These are phyloP conservation scores for Acacia melanoxylon DNA, from an alignment of 306 rosid genomes.

Conservation along the genomic window DNA sequence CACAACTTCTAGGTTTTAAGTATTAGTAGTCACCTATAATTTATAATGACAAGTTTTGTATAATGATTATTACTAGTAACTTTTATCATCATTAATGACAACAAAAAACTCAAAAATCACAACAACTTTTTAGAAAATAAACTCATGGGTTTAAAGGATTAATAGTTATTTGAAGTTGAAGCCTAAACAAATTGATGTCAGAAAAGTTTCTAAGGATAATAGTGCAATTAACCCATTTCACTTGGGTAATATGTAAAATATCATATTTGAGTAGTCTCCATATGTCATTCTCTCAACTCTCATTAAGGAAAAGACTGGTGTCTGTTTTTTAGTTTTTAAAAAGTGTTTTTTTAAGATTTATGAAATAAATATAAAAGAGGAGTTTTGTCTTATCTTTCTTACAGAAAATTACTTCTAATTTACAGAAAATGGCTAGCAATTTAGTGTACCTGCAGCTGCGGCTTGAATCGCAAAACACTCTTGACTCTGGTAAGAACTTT, in stretches of 20 bases:
- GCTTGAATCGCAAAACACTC: constrained; percentile 42
- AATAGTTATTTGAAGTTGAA: background rate
- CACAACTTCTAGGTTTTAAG: too few species aligned
- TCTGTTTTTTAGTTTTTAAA: too few species aligned
- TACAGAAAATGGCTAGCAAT: background rate
- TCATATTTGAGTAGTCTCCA: background rate
- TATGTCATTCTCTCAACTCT: background rate
- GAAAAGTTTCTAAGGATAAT: background rate
- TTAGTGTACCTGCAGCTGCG: constrained; percentile 55
- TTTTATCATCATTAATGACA: too few species aligned
- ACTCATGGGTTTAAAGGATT: background rate
- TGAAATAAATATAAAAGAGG: accelerated
- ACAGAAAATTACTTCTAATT: background rate
- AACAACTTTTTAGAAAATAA: background rate
- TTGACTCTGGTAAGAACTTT: constrained; percentile 49
- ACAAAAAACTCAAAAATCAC: too few species aligned
- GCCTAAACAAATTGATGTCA: background rate
- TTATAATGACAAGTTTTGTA: too few species aligned
- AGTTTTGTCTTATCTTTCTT: accelerated
- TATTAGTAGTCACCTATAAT: too few species aligned
- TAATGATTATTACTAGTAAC: too few species aligned
- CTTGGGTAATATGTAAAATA: too few species aligned
- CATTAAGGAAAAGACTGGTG: background rate
- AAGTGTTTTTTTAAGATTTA: too few species aligned
- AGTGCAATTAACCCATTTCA: background rate